Percentiles rank a stretch among this genome's conserved stretches.
Conservation (phyloP, 352 stramenopile genomes). For the Pythium monospermum region DNA sequence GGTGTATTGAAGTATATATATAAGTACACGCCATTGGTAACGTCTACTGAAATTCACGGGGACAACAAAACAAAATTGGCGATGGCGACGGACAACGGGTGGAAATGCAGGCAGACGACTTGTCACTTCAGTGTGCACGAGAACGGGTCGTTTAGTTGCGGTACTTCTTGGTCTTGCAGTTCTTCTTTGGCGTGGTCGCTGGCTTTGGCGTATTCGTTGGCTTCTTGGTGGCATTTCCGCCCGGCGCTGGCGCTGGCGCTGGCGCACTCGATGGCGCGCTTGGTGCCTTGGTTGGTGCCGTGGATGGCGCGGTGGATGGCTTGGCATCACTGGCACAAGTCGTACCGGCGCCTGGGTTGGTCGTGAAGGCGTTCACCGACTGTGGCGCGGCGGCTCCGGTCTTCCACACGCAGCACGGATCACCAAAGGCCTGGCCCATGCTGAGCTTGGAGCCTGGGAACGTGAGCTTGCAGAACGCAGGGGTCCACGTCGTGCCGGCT, state of each 20-base stretch:
- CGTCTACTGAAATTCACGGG: too few species aligned
- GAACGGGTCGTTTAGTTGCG: too few species aligned
- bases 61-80: too few species aligned
- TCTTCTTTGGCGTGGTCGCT: not conserved
- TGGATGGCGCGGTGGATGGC: slow-evolving; percentile 4
- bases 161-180: too few species aligned
- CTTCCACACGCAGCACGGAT: slow-evolving; percentile 44
- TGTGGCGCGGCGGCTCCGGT: slow-evolving; percentile 11
- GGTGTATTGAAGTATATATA: too few species aligned
- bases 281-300: not conserved
- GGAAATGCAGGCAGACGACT: too few species aligned
- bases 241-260: not conserved
- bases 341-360: slow-evolving; percentile 7
- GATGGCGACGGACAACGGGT: too few species aligned
- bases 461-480: slow-evolving; percentile 26
- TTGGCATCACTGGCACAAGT: slow-evolving; percentile 2
- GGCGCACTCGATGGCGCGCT: not conserved
- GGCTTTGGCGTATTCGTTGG: not conserved
- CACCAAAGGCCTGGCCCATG: slow-evolving; percentile 54
- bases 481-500: slow-evolving; percentile 25
- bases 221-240: too few species aligned
- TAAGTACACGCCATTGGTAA: too few species aligned
- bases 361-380: slow-evolving; percentile 14
- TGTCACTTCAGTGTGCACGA: too few species aligned
- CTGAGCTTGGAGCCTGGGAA: slow-evolving; percentile 36